These are phyloP conservation scores for Saccharomycopsis javanensis DNA, from an alignment of 805 yeast species.

Conservation along the genomic window DNA sequence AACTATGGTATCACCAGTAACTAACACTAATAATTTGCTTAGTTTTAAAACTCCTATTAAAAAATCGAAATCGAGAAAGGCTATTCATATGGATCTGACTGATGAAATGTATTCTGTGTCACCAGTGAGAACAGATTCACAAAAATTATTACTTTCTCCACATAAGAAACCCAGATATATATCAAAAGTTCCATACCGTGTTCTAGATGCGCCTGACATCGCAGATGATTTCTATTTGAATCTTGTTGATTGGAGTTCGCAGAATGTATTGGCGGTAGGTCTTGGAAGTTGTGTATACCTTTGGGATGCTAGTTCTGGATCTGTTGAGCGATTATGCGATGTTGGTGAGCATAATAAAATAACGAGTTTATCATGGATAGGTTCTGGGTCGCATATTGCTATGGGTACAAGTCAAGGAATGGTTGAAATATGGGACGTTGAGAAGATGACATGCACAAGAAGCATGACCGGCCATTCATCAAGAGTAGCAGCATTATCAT, in stretches of 20 bases:
- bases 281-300: slow-evolving; percentile 78
- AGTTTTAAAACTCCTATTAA: slow-evolving; percentile 62
- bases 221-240: slow-evolving; percentile 91
- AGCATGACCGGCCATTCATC: slow-evolving; percentile 87
- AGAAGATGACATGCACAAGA: slow-evolving; percentile 69
- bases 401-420: slow-evolving; percentile 80
- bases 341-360: slow-evolving; percentile 59
- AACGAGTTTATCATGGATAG: slow-evolving; percentile 87
- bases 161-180: slow-evolving; percentile 70
- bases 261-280: slow-evolving; percentile 83
- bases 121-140: slow-evolving; percentile 85
- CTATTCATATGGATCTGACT: slow-evolving; percentile 49
- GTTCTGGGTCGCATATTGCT: slow-evolving; percentile 88
- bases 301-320: slow-evolving; percentile 82
- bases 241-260: slow-evolving; percentile 91
- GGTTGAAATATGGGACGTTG: slow-evolving; percentile 93
- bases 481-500: slow-evolving; percentile 79
- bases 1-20: background rate
- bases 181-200: slow-evolving; percentile 82
- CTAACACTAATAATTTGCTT: slow-evolving; percentile 43
- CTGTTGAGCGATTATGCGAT: slow-evolving; percentile 73
- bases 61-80: slow-evolving; percentile 47
- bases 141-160: slow-evolving; percentile 69
- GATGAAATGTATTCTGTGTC: slow-evolving; percentile 71
- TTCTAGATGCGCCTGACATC: slow-evolving; percentile 90